A percentile compares a stretch with the other conserved stretches of the same genome.
Evolutionary conservation across 305 asterid genomes (phyloP).

Genomic region (Fraxinus velutina): DNA sequence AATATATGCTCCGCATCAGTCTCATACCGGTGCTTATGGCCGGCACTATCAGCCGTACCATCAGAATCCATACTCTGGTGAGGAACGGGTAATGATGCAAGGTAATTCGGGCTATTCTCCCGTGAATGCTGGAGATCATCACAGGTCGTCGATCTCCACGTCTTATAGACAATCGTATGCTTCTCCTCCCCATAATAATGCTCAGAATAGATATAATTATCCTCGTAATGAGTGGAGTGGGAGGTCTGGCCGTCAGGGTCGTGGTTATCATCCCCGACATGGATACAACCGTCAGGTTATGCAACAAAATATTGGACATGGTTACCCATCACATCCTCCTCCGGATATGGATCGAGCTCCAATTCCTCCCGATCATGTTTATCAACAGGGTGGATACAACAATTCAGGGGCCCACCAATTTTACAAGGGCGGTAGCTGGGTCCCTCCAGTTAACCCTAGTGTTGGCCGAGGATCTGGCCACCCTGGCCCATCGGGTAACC

Average conservation of each 20-base stretch:
- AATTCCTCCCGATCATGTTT: conserved; percentile 33
- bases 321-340: conserved; percentile 40
- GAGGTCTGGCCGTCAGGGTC: conserved; percentile 24
- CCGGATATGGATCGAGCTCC: conserved; percentile 33
- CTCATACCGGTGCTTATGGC: conserved; percentile 32
- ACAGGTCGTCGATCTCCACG: conserved; percentile 34
- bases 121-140: conserved; percentile 28
- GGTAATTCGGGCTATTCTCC: conserved; percentile 39
- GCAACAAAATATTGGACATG: conserved; percentile 32
- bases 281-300: conserved; percentile 40
- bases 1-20: conserved; percentile 35
- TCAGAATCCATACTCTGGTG: conserved; percentile 35
- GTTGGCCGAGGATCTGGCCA: conserved; percentile 49
- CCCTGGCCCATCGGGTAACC: conserved; percentile 56
- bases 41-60: conserved; percentile 32
- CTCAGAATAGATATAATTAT: conserved; percentile 33
- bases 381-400: conserved; percentile 41
- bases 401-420: conserved; percentile 31
- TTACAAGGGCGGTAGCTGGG: conserved; percentile 32
- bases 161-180: conserved; percentile 42
- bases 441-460: conserved; percentile 33
- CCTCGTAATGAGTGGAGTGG: conserved; percentile 30
- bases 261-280: conserved; percentile 30
- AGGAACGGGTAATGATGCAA: conserved; percentile 27
- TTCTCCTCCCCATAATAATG: conserved; percentile 30